phyloP scores from a whole-genome alignment of 768 basidiomycete genomes.

The Russula olivacea region DNA sequence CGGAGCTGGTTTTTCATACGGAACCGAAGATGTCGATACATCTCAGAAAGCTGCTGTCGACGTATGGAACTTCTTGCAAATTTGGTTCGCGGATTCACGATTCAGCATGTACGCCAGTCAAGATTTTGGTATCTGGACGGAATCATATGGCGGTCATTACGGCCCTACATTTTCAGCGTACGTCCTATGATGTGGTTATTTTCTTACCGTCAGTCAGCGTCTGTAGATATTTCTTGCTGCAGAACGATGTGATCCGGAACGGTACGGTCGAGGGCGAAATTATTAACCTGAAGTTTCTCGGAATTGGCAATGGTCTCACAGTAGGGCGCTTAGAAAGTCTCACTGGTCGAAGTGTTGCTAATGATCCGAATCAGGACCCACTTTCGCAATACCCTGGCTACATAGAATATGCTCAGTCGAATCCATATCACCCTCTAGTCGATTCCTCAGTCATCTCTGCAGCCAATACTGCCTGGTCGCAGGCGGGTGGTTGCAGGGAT shows the following conservation, averaged over 20 bases:
- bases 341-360: neutral
- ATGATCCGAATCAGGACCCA: conserved; percentile 29
- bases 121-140: conserved; percentile 57
- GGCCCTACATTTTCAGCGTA: conserved; percentile 36
- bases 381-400: conserved; percentile 55
- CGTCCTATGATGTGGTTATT: conserved; percentile 7
- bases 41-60: conserved; percentile 50
- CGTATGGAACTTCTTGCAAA: conserved; percentile 59
- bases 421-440: conserved; percentile 51
- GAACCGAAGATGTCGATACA: conserved; percentile 43
- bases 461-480: conserved; percentile 42
- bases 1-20: conserved; percentile 59
- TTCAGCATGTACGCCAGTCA: conserved; percentile 44
- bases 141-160: conserved; percentile 44
- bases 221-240: conserved; percentile 45
- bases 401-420: conserved; percentile 47
- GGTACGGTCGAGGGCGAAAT: conserved; percentile 41
- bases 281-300: conserved; percentile 54
- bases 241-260: conserved; percentile 51
- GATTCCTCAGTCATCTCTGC: conserved; percentile 36
- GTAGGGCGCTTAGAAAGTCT: conserved; percentile 31
- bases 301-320: conserved; percentile 58
- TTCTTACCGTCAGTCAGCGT: neutral
- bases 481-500: conserved; percentile 43
- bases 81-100: conserved; percentile 50